Base-by-base conservation (phyloP, 2,329 filamentous ascomycete species). In the Hypoxylon sp. region DNA sequence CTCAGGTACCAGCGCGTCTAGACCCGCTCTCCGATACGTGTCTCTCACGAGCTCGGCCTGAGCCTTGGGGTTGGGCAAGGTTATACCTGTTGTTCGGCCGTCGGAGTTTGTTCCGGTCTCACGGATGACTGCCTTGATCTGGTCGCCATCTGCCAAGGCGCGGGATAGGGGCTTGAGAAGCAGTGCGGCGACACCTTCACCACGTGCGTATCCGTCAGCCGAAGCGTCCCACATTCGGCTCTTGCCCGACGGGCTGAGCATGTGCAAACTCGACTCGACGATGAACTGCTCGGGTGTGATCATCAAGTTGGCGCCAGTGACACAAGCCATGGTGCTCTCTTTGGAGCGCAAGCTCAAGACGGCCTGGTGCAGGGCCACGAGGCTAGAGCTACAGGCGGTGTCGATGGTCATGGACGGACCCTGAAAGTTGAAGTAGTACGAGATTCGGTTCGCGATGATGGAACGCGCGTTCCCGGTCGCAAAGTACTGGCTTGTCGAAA, bases 191-290 rank as follows among this genome's bases (percentile, higher is more conserved):
- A 80, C 68, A 2, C 83, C 84, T 64, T 87, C 84, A 11, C 83
- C 84, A n/a, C 83, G 77, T 0, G 78, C 82, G 61, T 86, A 87
- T 0, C 85, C 85, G 55, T 84, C 76, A 0, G 81, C 84, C 3
- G 65, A 65, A 2, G 70, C 67, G 57, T 86, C 83, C 72, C 80
- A 84, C 70, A 78, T 78, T 31, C 74, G 75, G 38, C 75, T 81
- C 48, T 73, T 74, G 1, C 78, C 78, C 0, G 75, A 72, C 1
- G 77, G 75, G 45, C 76, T 79, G 0, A 81, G 70, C 73, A 80
- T 80, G 55, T 77, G 74, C 18, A 80, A 64, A 40, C 71, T 77
- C 0, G 76, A 76, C 62, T 78, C 77, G 33, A 72, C 72, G 15
- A 79, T 70, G 66, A 78, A 79, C 48, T 77, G 75, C 52, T 79